Percentiles rank a stretch among this genome's conserved stretches.
Conservation (phyloP, 306 rosid genomes). For the Clitoria ternatea region DNA sequence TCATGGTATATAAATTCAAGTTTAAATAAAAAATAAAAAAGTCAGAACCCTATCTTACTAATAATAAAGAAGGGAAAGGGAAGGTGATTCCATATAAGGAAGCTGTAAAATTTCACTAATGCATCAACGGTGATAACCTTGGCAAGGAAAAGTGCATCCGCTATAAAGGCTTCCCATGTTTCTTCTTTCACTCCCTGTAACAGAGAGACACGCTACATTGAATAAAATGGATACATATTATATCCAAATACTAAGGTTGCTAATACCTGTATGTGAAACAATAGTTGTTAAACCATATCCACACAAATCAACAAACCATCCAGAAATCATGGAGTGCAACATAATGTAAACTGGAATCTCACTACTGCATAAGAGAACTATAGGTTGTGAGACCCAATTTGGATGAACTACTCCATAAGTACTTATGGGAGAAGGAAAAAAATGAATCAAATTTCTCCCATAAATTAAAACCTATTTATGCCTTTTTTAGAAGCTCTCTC, state of each 20-base stretch:
- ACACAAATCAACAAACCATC: background rate
- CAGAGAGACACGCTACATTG: background rate
- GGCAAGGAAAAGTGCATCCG: slow-evolving; percentile 60
- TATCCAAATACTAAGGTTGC: background rate
- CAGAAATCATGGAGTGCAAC: background rate
- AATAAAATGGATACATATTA: slow-evolving; percentile 2
- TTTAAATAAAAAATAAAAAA: background rate
- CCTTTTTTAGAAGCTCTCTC: too few species aligned
- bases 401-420: too few species aligned
- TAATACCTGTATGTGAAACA: background rate
- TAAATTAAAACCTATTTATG: too few species aligned
- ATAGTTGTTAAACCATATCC: background rate
- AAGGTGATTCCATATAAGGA: background rate
- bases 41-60: background rate
- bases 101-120: background rate
- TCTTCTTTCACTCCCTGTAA: slow-evolving; percentile 74
- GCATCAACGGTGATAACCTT: slow-evolving; percentile 47
- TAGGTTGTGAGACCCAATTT: too few species aligned
- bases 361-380: background rate
- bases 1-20: background rate
- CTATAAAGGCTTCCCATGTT: slow-evolving; percentile 73
- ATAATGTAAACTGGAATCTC: background rate
- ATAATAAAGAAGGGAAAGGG: background rate
- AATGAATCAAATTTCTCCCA: too few species aligned
- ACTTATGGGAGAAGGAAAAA: too few species aligned